phyloP scores from a whole-genome alignment of 352 stramenopile species.

The Phytophthora niederhauseri region DNA sequence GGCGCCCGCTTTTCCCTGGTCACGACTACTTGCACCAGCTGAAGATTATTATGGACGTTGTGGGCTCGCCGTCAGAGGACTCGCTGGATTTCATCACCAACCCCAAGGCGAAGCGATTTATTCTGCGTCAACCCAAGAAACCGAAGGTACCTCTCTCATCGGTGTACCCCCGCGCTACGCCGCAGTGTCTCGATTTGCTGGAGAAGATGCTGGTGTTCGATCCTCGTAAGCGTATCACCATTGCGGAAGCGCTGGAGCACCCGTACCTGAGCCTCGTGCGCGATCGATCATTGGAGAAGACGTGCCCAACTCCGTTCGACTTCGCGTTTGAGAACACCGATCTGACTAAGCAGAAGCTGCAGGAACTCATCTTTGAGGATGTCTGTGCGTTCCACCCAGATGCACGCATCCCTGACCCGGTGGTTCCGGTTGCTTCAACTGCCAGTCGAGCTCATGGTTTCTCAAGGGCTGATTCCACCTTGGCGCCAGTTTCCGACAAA shows the following conservation, averaged over 20 bases:
- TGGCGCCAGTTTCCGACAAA: constrained; percentile 21
- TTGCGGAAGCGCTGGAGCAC: constrained; percentile 77
- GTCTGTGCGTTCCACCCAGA: constrained; percentile 91
- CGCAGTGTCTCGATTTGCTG: constrained; percentile 89
- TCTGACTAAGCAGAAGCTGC: constrained; percentile 90
- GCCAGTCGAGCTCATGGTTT: constrained; percentile 19
- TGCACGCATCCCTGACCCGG: constrained; percentile 54
- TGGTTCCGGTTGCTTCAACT: constrained; percentile 12
- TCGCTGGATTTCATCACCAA: constrained; percentile 90
- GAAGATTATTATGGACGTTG: constrained; percentile 92
- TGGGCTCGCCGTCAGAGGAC: constrained; percentile 80
- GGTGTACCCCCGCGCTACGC: constrained; percentile 86
- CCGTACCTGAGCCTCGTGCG: constrained; percentile 82
- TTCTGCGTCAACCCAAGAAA: constrained; percentile 88
- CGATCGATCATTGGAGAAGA: constrained; percentile 75
- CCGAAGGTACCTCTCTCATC: constrained; percentile 81
- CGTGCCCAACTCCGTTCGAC: constrained; percentile 81
- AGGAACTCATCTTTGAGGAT: constrained; percentile 93
- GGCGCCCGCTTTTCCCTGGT: constrained; percentile 83
- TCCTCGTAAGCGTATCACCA: constrained; percentile 86
- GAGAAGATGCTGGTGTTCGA: constrained; percentile 95
- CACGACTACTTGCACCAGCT: constrained; percentile 90
- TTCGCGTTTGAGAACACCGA: constrained; percentile 90
- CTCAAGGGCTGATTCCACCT: constrained; percentile 26
- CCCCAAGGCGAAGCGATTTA: constrained; percentile 90